A percentile compares a stretch with the other conserved stretches of the same genome.
These are phyloP conservation scores for Phytophthora palmivora DNA, from an alignment of 352 stramenopile genomes.

Conservation along the genomic window DNA sequence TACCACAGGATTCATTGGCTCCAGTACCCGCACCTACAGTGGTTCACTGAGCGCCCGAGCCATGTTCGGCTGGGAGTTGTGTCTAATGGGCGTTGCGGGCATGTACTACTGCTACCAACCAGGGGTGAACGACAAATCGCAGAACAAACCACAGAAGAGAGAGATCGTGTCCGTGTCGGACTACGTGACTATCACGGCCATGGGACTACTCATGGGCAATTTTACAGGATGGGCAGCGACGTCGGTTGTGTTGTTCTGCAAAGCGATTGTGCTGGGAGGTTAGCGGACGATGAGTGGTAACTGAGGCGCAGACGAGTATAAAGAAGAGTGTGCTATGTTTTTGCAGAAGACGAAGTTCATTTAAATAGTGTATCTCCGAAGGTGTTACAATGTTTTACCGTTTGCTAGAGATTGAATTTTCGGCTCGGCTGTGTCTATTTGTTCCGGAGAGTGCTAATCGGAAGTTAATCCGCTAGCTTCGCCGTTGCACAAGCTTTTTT, in stretches of 20 bases:
- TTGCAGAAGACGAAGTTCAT: constrained; percentile 7
- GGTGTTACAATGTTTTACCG: too few species aligned
- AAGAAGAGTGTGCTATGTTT: constrained; percentile 11
- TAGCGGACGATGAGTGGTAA: constrained; percentile 12
- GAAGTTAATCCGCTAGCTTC: too few species aligned
- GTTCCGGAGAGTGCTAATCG: too few species aligned
- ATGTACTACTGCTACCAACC: constrained; percentile 67
- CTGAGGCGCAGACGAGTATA: constrained; percentile 21
- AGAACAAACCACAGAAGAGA: constrained; percentile 30
- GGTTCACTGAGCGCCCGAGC: constrained; percentile 31
- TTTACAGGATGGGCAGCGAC: constrained; percentile 64
- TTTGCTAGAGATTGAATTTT: too few species aligned
- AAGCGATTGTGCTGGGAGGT: constrained; percentile 54
- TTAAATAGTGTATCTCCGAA: too few species aligned
- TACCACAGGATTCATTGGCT: constrained; percentile 57
- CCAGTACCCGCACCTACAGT: constrained; percentile 52
- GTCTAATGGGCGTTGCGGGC: constrained; percentile 60
- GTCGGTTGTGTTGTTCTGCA: constrained; percentile 62
- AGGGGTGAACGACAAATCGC: constrained; percentile 15
- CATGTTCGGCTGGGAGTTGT: constrained; percentile 53
- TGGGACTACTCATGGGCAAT: constrained; percentile 68
- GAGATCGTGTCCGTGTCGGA: constrained; percentile 76
- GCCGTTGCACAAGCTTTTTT: too few species aligned
- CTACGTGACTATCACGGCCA: constrained; percentile 69
- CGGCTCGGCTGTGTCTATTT: too few species aligned